Percentiles rank a stretch among this genome's conserved stretches.
These are phyloP conservation scores for Esteya vermicola DNA, from an alignment of 2,329 filamentous ascomycete species.

Conservation along the genomic window DNA sequence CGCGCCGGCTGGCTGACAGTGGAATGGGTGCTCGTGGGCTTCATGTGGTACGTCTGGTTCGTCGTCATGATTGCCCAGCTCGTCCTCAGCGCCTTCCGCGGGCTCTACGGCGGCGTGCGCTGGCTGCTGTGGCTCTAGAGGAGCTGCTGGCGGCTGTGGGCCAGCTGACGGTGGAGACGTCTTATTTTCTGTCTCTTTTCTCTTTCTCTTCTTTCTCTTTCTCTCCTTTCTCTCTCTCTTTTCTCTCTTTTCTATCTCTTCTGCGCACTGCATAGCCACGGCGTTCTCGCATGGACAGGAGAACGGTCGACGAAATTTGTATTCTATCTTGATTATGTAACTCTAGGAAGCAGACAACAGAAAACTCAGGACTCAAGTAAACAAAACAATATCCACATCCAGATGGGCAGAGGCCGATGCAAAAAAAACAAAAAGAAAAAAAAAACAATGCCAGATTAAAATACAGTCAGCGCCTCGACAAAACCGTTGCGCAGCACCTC, in stretches of 20 bases:
- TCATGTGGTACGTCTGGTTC: constrained; percentile 94
- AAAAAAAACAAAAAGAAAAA: too few species aligned
- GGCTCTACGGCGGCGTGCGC: constrained; percentile 42
- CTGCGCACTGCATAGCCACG: too few species aligned
- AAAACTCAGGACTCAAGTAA: too few species aligned
- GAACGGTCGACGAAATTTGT: too few species aligned
- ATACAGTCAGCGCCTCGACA: constrained; percentile 81
- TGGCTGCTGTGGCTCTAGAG: constrained; percentile 73
- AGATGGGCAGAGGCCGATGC: too few species aligned
- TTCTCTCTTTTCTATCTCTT: neutral
- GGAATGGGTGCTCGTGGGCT: constrained; percentile 75
- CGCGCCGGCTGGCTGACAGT: constrained; percentile 66
- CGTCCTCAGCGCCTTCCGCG: constrained; percentile 46
- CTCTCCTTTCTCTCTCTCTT: neutral
- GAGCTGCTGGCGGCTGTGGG: neutral
- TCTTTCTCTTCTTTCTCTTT: neutral
- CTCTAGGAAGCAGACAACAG: too few species aligned
- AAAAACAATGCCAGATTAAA: constrained; percentile 42
- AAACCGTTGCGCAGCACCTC: constrained; percentile 88
- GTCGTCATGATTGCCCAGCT: constrained; percentile 65
- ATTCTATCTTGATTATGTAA: too few species aligned
- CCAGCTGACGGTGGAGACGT: too few species aligned
- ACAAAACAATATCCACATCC: too few species aligned
- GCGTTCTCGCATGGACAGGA: too few species aligned
- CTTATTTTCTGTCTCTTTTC: neutral